phyloP scores from a whole-genome alignment of 208 protist species.

The Acanthamoeba lenticulata region DNA sequence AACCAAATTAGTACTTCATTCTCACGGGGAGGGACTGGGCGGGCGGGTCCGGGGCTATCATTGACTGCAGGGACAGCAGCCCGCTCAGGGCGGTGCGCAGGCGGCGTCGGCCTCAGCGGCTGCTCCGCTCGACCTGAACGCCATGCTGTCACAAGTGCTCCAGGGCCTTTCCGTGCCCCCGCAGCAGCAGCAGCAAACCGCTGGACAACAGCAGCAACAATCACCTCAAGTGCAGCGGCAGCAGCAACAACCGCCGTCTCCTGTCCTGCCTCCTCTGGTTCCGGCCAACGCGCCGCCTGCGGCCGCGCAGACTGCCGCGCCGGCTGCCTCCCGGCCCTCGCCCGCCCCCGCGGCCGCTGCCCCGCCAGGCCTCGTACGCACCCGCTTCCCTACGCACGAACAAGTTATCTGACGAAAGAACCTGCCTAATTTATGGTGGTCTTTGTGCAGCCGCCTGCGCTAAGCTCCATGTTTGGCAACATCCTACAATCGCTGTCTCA shows the following conservation, averaged over 20 bases:
- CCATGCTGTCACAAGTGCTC: slow-evolving; percentile 4
- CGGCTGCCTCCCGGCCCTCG: background rate
- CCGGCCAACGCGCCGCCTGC: background rate
- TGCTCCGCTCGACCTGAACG: slow-evolving; percentile 16
- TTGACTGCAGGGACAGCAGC: background rate
- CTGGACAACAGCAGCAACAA: background rate
- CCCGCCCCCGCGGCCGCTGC: background rate
- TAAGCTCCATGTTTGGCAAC: slow-evolving; percentile 40
- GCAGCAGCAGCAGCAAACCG: background rate
- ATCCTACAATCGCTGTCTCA: background rate
- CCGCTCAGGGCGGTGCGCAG: background rate
- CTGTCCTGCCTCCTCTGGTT: background rate
- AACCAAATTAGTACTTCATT: background rate
- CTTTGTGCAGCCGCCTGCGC: slow-evolving; percentile 20
- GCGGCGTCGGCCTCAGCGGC: too few relatives aligned
- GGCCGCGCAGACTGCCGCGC: background rate
- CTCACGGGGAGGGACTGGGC: too few relatives aligned
- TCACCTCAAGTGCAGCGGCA: background rate
- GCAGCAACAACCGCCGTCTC: background rate
- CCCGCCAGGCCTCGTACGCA: slow-evolving; percentile 7
- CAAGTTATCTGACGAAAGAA: too few relatives aligned
- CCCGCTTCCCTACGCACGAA: too few relatives aligned
- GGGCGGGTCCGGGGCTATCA: background rate
- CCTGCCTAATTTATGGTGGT: too few relatives aligned
- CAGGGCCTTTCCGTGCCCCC: background rate